phyloP scores from a whole-genome alignment of 116 monocot genomes.

The Dioscorea cayenensis region DNA sequence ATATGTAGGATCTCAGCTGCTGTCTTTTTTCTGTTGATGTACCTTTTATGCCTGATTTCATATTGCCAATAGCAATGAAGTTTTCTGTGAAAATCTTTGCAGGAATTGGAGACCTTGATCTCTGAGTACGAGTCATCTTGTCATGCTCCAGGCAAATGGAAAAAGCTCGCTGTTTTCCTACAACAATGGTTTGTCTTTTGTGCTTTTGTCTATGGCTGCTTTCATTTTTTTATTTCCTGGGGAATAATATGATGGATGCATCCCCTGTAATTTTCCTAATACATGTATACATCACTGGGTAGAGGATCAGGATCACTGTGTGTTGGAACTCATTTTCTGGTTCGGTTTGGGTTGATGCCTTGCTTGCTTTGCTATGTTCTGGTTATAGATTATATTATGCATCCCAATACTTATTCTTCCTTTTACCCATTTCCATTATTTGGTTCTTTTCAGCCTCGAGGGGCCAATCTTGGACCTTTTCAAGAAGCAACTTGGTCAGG shows the following conservation, averaged over 20 bases:
- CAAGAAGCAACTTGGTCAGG: slow-evolving; percentile 42
- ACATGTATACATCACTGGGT: too few relatives aligned
- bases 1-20: too few relatives aligned
- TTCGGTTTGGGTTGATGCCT: neutral
- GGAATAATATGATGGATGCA: neutral
- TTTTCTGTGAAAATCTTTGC: neutral
- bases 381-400: neutral
- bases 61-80: neutral
- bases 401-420: neutral
- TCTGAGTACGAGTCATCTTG: slow-evolving; percentile 56
- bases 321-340: neutral
- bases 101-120: slow-evolving; percentile 62
- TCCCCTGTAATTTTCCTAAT: too few relatives aligned
- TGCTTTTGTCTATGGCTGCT: neutral
- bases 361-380: neutral
- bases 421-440: neutral
- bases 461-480: slow-evolving; percentile 70
- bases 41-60: neutral
- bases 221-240: neutral
- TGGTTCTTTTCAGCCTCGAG: slow-evolving; percentile 35
- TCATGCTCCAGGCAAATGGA: slow-evolving; percentile 82
- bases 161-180: slow-evolving; percentile 62
- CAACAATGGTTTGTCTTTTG: slow-evolving; percentile 45
- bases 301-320: neutral
- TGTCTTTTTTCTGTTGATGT: neutral